Conservation (phyloP, 768 basidiomycete genomes). For the Agrocybe praecox region DNA sequence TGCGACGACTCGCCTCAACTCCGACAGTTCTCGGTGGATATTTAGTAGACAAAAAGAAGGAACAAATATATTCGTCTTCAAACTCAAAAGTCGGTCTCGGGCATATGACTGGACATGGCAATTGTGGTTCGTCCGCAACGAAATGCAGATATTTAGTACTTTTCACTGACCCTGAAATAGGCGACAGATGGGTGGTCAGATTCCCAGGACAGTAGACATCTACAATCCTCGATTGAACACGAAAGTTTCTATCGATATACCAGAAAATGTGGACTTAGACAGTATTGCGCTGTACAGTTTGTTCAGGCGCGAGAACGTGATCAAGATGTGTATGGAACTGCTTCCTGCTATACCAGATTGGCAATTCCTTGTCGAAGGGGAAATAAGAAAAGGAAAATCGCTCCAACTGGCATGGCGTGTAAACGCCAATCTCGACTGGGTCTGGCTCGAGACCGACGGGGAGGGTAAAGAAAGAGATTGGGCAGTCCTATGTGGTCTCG, state of each 20-base stretch:
- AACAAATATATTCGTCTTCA: slow-evolving; percentile 87
- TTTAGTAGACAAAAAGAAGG: slow-evolving; percentile 60
- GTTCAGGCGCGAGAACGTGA: slow-evolving; percentile 63
- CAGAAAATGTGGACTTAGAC: slow-evolving; percentile 43
- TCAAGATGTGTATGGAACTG: slow-evolving; percentile 61
- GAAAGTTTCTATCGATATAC: slow-evolving; percentile 71
- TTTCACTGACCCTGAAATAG: slow-evolving; percentile 36
- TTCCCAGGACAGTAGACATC: slow-evolving; percentile 74
- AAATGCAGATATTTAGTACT: not conserved
- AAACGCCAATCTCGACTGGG: slow-evolving; percentile 81
- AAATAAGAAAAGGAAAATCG: slow-evolving; percentile 53
- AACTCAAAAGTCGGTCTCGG: slow-evolving; percentile 73
- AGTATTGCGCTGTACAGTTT: slow-evolving; percentile 43
- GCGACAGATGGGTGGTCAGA: slow-evolving; percentile 69
- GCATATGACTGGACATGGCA: slow-evolving; percentile 92
- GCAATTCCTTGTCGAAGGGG: slow-evolving; percentile 57
- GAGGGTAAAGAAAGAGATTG: slow-evolving; percentile 64
- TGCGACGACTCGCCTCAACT: slow-evolving; percentile 40
- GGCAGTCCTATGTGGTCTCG: slow-evolving; percentile 76
- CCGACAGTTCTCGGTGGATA: slow-evolving; percentile 45
- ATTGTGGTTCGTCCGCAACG: slow-evolving; percentile 57
- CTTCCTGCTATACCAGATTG: slow-evolving; percentile 61
- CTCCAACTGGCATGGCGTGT: slow-evolving; percentile 82
- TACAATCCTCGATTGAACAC: slow-evolving; percentile 68
- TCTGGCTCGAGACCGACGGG: slow-evolving; percentile 72